phyloP scores from a whole-genome alignment of 345 rosid genomes.

The Brassica cretica region DNA sequence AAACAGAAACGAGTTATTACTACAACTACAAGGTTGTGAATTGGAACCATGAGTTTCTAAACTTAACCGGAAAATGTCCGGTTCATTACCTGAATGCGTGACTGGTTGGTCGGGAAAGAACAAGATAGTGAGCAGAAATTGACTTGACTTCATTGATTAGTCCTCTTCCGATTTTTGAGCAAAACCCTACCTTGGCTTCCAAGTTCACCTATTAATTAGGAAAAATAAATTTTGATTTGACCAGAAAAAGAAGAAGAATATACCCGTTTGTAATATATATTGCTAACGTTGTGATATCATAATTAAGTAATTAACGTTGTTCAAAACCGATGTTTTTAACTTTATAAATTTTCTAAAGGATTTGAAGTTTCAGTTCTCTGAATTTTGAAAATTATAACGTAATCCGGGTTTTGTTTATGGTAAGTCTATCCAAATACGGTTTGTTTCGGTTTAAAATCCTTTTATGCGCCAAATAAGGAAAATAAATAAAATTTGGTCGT shows the following conservation, averaged over 20 bases:
- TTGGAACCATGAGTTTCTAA: neutral
- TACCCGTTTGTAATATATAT: neutral
- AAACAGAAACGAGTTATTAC: neutral
- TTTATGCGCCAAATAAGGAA: neutral
- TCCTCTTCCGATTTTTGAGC: slow-evolving; percentile 61
- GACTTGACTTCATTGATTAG: slow-evolving; percentile 73
- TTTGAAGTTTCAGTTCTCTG: neutral
- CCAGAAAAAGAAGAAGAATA: no score
- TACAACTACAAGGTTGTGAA: neutral
- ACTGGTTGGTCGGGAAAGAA: slow-evolving; percentile 59
- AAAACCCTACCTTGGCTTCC: slow-evolving; percentile 83
- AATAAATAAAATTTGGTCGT: neutral
- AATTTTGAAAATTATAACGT: neutral
- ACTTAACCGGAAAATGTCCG: neutral
- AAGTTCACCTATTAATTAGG: slow-evolving; percentile 59
- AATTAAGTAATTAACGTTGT: neutral
- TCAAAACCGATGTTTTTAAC: neutral
- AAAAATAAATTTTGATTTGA: neutral
- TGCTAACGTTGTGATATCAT: neutral
- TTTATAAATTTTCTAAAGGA: neutral
- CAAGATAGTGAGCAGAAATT: slow-evolving; percentile 66
- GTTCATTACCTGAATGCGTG: slow-evolving; percentile 27
- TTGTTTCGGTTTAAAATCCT: neutral
- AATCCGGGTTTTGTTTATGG: neutral
- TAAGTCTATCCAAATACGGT: neutral